Base-by-base conservation (phyloP, 495 filamentous ascomycete species). In the Penicillium antarcticum region DNA sequence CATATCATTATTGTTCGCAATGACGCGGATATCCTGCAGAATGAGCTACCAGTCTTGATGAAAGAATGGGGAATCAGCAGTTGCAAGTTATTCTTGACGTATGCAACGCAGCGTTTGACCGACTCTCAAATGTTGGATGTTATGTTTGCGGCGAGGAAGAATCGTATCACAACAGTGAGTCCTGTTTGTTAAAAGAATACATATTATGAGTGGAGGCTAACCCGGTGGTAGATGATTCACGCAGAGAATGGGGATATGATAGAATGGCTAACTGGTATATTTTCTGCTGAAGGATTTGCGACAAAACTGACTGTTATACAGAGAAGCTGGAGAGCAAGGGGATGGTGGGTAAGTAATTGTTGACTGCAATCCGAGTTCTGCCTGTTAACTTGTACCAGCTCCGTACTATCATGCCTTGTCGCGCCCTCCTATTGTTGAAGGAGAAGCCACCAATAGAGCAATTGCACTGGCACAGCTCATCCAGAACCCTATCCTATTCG, bases 401-500 rank as follows among this genome's bases (percentile, higher is more conserved):
- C 66, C 69, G 7, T 71, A 65, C 48, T 70, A 68, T 51, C 69
- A 73, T 45, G 57, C 68, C 42, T 57, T 69, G 11, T 67, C 69
- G 1, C 59, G 69, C 2, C 68, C 69, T 11, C 60, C 62, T 12
- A 43, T 71, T 33, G 66, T 61, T 1, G 68, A 73, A 35, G 63
- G 63, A 35, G 74, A 77, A 48, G 70, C 71, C 1, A 75, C 75
- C n/a, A 72, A 74, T 58, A 52, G 69, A 37, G 70, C 74, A 32
- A 76, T 77, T 42, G 62, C 61, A 40, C 59, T 77, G 0, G 69
- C 73, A 0, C 68, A 71, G 12, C 58, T 76, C 0, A 69, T 69
- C 3, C 66, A 73, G 23, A 69, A 69, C 1, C 74, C 75, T 4
- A 75, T 77, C 32, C 54, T 79, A n/a, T 66, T 77, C n/a, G 67